Evolutionary conservation across 2,329 filamentous ascomycete genomes (phyloP).

Genomic region (Monilinia laxa): DNA sequence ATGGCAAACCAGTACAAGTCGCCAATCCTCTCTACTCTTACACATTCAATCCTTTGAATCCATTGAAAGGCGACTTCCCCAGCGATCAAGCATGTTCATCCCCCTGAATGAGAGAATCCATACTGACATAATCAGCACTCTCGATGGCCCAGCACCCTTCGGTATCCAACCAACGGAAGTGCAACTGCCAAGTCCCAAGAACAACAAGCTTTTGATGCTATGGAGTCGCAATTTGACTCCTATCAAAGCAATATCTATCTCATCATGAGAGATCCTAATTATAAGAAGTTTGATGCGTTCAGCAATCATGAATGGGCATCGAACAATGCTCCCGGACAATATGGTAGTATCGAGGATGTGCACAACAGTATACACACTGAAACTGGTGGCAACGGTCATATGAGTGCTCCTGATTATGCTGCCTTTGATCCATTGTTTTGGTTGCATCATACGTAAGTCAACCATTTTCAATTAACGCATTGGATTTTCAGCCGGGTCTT

Average conservation of each 20-base stretch:
- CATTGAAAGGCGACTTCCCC: slow-evolving; percentile 32
- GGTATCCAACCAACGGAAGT: slow-evolving; percentile 32
- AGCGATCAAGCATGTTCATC: slow-evolving; percentile 18
- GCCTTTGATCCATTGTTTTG: slow-evolving; percentile 69
- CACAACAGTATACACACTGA: slow-evolving; percentile 64
- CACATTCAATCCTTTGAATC: slow-evolving; percentile 56
- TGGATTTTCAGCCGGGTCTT: background rate
- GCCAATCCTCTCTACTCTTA: slow-evolving; percentile 63
- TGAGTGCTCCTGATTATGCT: slow-evolving; percentile 69
- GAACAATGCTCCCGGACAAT: slow-evolving; percentile 27
- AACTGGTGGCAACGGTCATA: slow-evolving; percentile 58
- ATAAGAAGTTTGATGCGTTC: slow-evolving; percentile 65
- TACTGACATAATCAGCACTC: slow-evolving; percentile 25
- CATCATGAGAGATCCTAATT: slow-evolving; percentile 49
- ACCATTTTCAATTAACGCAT: background rate
- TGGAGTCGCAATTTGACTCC: slow-evolving; percentile 31
- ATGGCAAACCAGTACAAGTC: slow-evolving; percentile 58
- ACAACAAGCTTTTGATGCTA: slow-evolving; percentile 29
- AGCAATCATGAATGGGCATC: slow-evolving; percentile 64
- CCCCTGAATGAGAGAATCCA: background rate
- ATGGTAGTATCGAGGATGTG: slow-evolving; percentile 53
- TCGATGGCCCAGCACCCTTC: slow-evolving; percentile 32
- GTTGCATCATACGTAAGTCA: slow-evolving; percentile 34
- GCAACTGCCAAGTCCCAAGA: slow-evolving; percentile 30
- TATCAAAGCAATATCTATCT: slow-evolving; percentile 33